Percentiles rank a stretch among this genome's conserved stretches.
Evolutionary conservation across 208 protist genomes (phyloP).

Genomic region (Polymyxa betae): DNA sequence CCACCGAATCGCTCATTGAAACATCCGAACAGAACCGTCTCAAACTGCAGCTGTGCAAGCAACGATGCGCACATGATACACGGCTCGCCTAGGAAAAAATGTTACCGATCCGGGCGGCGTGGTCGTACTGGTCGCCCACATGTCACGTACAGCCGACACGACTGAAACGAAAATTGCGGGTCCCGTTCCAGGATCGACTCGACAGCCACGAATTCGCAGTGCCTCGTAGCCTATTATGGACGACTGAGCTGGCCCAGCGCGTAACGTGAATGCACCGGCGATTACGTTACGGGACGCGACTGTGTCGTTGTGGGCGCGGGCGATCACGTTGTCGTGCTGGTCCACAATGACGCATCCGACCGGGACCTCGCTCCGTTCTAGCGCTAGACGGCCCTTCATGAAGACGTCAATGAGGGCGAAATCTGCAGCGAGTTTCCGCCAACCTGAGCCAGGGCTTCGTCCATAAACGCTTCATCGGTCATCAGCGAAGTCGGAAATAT

Average conservation of each 20-base stretch:
- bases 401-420: too few species aligned
- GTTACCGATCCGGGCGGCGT: too few species aligned
- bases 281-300: constrained; percentile 55
- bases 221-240: constrained; percentile 35
- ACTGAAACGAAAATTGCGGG: background rate
- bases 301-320: constrained; percentile 64
- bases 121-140: too few species aligned
- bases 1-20: constrained; percentile 71
- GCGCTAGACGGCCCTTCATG: constrained; percentile 10
- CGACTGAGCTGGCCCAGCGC: too few species aligned
- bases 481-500: too few species aligned
- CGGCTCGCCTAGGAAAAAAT: constrained; percentile 62
- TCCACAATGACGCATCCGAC: constrained; percentile 70
- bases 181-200: constrained; percentile 8
- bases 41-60: constrained; percentile 60
- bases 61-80: constrained; percentile 74
- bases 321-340: constrained; percentile 57
- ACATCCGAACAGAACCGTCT: constrained; percentile 66
- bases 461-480: too few species aligned
- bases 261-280: too few species aligned
- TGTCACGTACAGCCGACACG: constrained; percentile 70
- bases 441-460: too few species aligned
- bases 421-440: too few species aligned
- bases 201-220: constrained; percentile 64
- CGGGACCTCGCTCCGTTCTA: constrained; percentile 66